phyloP scores from a whole-genome alignment of 164 flowering plant genomes.

The Tinospora cordifolia region DNA sequence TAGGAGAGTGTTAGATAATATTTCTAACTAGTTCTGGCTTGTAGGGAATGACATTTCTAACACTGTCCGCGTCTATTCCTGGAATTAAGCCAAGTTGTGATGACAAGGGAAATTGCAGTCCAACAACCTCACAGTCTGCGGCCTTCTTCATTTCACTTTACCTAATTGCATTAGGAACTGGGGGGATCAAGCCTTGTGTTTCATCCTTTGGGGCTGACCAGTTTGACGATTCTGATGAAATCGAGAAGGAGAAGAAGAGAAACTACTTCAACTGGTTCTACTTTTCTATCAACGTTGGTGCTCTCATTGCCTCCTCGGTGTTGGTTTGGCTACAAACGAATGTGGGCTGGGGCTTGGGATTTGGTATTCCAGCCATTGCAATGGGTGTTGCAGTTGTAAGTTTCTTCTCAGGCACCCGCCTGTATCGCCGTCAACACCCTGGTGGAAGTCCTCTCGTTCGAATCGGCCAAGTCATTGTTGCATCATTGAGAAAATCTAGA shows the following conservation, averaged over 20 bases:
- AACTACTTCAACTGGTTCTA: conserved; percentile 41
- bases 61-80: conserved; percentile 24
- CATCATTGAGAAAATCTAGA: conserved; percentile 26
- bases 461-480: conserved; percentile 34
- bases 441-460: conserved; percentile 41
- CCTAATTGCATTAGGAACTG: conserved; percentile 28
- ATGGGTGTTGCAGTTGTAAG: conserved; percentile 32
- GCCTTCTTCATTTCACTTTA: conserved; percentile 23
- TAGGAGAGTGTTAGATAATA: too few species aligned
- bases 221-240: conserved; percentile 27
- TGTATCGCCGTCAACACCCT: conserved; percentile 35
- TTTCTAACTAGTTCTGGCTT: conserved; percentile 1
- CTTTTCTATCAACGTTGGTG: conserved; percentile 38
- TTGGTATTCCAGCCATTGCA: conserved; percentile 40
- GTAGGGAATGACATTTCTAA: conserved; percentile 35
- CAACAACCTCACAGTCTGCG: conserved; percentile 6
- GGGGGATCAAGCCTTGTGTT: conserved; percentile 36
- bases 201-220: conserved; percentile 33
- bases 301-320: conserved; percentile 35
- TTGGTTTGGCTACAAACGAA: conserved; percentile 37
- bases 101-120: conserved; percentile 15
- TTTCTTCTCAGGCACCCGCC: conserved; percentile 29
- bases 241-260: conserved; percentile 27
- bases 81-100: conserved; percentile 31
- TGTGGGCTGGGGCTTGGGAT: conserved; percentile 44